Base-by-base conservation (phyloP, 106 monocot species). In the Triglochin maritima region DNA sequence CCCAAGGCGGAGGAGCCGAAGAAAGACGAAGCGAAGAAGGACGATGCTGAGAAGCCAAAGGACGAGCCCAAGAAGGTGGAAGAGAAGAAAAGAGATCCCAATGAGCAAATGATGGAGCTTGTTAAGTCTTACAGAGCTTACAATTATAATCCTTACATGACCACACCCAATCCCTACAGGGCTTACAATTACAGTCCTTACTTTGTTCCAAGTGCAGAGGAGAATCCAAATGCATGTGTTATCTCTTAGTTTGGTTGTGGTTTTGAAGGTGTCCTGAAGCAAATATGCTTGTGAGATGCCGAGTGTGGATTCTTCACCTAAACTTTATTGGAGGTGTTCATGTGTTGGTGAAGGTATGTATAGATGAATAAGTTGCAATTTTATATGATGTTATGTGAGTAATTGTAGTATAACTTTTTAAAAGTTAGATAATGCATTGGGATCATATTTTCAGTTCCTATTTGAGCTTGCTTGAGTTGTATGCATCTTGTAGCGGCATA, bases 201-300 rank as follows among this genome's bases (percentile, higher is more conserved):
- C 48, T 61, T 44, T 42, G 67, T 72, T 46, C 78, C 61, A 9
- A 73, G 78, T 44, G 54, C 16, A 2, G 78, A 79, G 54, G 78
- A 79, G 46, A 67, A 79, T 47, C 78, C 78, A 9, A 79, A 67
- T 51, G 42, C 59, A 29, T 79, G 78, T 63, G 67, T 71, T 10
- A 77, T 77, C 5, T 76, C 29, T 29, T 29, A 29, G 55, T 15
- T 76, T 8, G 11, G 52, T 8, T 52, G 52, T 52, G 11, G 11
- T 8, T 8, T 52, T 11, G 7, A 11, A 52, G 52, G 52, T 52
- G 7, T 52, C 29, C 29, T 0, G 29, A 29, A 29, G 1, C 29
- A 29, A 29, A 29, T 29, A 29, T 29, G 29, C 29, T 29, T 29
- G 29, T 29, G 29, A 29, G 29, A 29, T 29, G 29, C 29, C 29